A percentile compares a stretch with the other conserved stretches of the same genome.
These are phyloP conservation scores for Agaricales sp. DNA, from an alignment of 1,284 basidiomycete species.

Conservation along the genomic window DNA sequence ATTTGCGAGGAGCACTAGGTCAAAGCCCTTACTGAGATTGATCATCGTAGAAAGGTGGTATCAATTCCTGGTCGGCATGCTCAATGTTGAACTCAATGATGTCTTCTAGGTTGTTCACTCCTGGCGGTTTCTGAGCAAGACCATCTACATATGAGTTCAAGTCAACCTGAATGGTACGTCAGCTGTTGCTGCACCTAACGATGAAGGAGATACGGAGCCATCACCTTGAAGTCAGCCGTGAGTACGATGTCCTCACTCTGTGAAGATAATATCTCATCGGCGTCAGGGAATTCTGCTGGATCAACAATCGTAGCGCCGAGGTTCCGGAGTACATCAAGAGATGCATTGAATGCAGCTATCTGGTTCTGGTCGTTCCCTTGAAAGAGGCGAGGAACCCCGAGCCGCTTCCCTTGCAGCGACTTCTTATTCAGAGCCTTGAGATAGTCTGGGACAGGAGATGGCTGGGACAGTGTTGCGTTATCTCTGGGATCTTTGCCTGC, in stretches of 20 bases:
- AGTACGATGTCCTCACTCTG: slow-evolving; percentile 46
- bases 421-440: slow-evolving; percentile 36
- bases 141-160: slow-evolving; percentile 35
- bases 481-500: slow-evolving; percentile 51
- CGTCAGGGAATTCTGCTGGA: slow-evolving; percentile 49
- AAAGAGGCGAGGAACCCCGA: slow-evolving; percentile 46
- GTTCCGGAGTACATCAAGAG: slow-evolving; percentile 31
- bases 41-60: too few relatives aligned
- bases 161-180: slow-evolving; percentile 29
- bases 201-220: not conserved
- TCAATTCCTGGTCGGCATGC: slow-evolving; percentile 34
- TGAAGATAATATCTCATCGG: slow-evolving; percentile 36
- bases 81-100: slow-evolving; percentile 45
- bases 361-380: slow-evolving; percentile 33
- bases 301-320: slow-evolving; percentile 55
- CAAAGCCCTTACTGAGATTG: too few relatives aligned
- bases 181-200: not conserved
- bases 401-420: slow-evolving; percentile 43
- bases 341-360: slow-evolving; percentile 36
- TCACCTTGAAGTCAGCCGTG: slow-evolving; percentile 48
- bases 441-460: slow-evolving; percentile 41
- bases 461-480: slow-evolving; percentile 51
- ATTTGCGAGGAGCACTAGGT: too few relatives aligned
- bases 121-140: slow-evolving; percentile 37
- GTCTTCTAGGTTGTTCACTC: slow-evolving; percentile 41